A percentile compares a stretch with the other conserved stretches of the same genome.
Evolutionary conservation across 495 filamentous ascomycete genomes (phyloP).

Genomic region (Diplogelasinospora grovesii): DNA sequence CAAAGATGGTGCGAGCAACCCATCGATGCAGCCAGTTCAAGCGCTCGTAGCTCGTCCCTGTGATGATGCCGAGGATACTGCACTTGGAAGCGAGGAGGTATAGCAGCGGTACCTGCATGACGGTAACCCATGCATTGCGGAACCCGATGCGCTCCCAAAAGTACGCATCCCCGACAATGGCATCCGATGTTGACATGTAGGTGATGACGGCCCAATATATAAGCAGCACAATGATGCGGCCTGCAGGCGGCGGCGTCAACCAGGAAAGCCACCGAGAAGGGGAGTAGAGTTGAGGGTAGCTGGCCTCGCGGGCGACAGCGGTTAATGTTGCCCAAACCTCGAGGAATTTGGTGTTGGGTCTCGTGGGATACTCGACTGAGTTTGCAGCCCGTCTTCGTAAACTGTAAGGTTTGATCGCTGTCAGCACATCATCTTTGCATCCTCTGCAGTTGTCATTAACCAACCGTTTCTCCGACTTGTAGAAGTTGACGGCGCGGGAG

Average conservation of each 20-base stretch:
- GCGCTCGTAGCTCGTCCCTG: slow-evolving; percentile 64
- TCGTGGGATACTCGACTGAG: slow-evolving; percentile 51
- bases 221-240: slow-evolving; percentile 46
- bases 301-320: slow-evolving; percentile 60
- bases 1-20: slow-evolving; percentile 65
- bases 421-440: too few species aligned
- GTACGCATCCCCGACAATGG: slow-evolving; percentile 34
- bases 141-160: slow-evolving; percentile 68
- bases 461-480: slow-evolving; percentile 29
- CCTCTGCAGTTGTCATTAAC: too few species aligned
- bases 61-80: slow-evolving; percentile 63
- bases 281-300: slow-evolving; percentile 56
- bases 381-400: slow-evolving; percentile 29
- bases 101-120: slow-evolving; percentile 76
- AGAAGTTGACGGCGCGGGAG: slow-evolving; percentile 33
- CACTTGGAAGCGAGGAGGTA: slow-evolving; percentile 74
- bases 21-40: slow-evolving; percentile 84
- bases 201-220: slow-evolving; percentile 52
- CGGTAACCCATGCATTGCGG: slow-evolving; percentile 67
- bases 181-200: slow-evolving; percentile 47
- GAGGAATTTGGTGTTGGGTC: slow-evolving; percentile 52
- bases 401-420: too few species aligned
- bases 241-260: slow-evolving; percentile 51
- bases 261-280: slow-evolving; percentile 40
- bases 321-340: slow-evolving; percentile 58